These are phyloP conservation scores for Rasamsonia emersonii DNA, from an alignment of 2,329 filamentous ascomycete species.

Conservation along the genomic window DNA sequence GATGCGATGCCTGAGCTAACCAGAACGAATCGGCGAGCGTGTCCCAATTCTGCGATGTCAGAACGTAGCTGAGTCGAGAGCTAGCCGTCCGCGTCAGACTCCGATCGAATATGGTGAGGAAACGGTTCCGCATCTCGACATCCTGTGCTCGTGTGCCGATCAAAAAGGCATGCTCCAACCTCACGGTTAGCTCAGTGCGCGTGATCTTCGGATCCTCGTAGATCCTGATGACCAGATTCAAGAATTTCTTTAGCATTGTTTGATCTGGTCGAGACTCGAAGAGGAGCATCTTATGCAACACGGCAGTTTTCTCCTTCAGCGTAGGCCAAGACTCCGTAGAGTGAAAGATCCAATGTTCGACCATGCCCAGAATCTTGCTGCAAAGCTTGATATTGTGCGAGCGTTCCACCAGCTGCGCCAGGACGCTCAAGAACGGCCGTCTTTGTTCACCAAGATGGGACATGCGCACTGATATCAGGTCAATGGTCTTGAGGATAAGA, in stretches of 20 bases:
- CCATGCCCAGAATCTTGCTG: slow-evolving; percentile 86
- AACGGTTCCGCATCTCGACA: slow-evolving; percentile 92
- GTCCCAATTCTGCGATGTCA: slow-evolving; percentile 94
- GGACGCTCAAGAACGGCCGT: slow-evolving; percentile 85
- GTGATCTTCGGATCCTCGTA: slow-evolving; percentile 97
- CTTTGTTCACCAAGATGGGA: slow-evolving; percentile 84
- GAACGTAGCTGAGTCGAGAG: slow-evolving; percentile 78
- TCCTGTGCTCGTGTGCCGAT: slow-evolving; percentile 90
- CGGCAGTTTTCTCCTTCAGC: slow-evolving; percentile 96
- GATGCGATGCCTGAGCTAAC: slow-evolving; percentile 88
- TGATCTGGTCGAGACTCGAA: slow-evolving; percentile 81
- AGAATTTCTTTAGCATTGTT: slow-evolving; percentile 81
- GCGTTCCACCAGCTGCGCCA: slow-evolving; percentile 91
- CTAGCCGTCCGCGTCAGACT: slow-evolving; percentile 89
- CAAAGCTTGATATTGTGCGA: slow-evolving; percentile 81
- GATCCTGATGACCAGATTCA: slow-evolving; percentile 92
- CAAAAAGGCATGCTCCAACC: slow-evolving; percentile 96
- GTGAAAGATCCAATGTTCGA: slow-evolving; percentile 92
- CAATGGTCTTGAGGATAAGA: slow-evolving; percentile 89
- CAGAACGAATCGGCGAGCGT: slow-evolving; percentile 91
- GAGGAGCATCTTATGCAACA: slow-evolving; percentile 96
- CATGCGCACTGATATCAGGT: slow-evolving; percentile 86
- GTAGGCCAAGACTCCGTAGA: slow-evolving; percentile 94
- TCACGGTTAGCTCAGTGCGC: slow-evolving; percentile 86
- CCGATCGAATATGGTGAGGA: slow-evolving; percentile 92